Evolutionary conservation across 495 filamentous ascomycete genomes (phyloP), one percentile per base, ranked within the genome.

Genomic region (Aspergillus kassunensis): DNA sequence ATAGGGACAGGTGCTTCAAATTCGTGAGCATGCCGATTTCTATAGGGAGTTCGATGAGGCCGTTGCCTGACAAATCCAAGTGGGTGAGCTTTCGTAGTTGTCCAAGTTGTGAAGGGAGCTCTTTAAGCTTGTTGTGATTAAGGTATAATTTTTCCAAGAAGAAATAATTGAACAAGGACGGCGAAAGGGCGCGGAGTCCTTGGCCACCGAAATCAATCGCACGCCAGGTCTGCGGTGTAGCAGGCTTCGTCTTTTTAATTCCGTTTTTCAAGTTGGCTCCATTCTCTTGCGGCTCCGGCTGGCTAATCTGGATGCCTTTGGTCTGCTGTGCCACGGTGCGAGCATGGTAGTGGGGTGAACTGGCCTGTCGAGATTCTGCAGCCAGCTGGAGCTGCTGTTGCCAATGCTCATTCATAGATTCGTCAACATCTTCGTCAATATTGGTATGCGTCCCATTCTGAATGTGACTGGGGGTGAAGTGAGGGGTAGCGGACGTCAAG

Each of bases 11-110:
- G 34, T 81, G 80, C 62, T 85, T 85, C 43, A 99, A 73, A 55
- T 87, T 89, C 34, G 89, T 89, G 53, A 96, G 86, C 91, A 97
- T 97, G 56, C 93, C 95, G 44, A 97, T 82, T 76, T 99, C 92
- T 15, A 88, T 82, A 6, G 93, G 93, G 7, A 99, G 75, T 60
- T 88, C 85, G 7, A 75, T 80, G 19, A 99, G 73, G 15, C 90
- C 79, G 61, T 99, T 99, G 64, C 86, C 80, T 0, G 95, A 97
- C 4, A 91, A 76, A 68, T 99, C 91, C 21, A 99, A 80, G 55
- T 86, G 79, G 13, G 75, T 85, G 42, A 99, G 71, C 37, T 84
- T 80, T 52, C 90, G 82, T 48, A 99, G 76, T 55, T 83, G 76
- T 19, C 93, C 90, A 65, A 99, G 88, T 6, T 83, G 71, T 20